Evolutionary conservation across 2,329 filamentous ascomycete species (phyloP).

Genomic region (Bipolaris sorokiniana): DNA sequence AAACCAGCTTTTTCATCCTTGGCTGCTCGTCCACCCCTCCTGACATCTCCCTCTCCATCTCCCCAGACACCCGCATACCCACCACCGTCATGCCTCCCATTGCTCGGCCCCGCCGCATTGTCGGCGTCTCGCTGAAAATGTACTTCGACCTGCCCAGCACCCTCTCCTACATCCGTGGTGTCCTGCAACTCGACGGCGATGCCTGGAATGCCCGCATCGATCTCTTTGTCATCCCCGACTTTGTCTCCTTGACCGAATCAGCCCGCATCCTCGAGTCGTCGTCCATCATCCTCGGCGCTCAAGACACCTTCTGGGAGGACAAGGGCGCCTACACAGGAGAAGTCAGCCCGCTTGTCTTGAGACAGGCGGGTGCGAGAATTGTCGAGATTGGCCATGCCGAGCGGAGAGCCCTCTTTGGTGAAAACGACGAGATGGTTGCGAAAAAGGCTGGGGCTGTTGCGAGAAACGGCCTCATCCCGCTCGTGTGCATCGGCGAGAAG

Average conservation of each 20-base stretch:
- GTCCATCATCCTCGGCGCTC: slow-evolving; percentile 71
- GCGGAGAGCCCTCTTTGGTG: slow-evolving; percentile 71
- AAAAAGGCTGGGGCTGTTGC: slow-evolving; percentile 73
- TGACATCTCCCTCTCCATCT: neutral
- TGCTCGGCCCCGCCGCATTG: slow-evolving; percentile 63
- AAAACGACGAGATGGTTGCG: slow-evolving; percentile 72
- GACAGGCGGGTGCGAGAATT: slow-evolving; percentile 70
- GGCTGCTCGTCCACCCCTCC: neutral
- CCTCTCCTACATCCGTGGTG: slow-evolving; percentile 53
- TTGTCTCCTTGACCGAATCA: slow-evolving; percentile 67
- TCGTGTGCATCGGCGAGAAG: slow-evolving; percentile 81
- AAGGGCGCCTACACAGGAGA: slow-evolving; percentile 78
- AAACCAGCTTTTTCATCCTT: neutral
- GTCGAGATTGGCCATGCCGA: slow-evolving; percentile 85
- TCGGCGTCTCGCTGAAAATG: slow-evolving; percentile 79
- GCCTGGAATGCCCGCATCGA: slow-evolving; percentile 63
- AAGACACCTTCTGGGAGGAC: slow-evolving; percentile 75
- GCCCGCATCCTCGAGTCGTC: slow-evolving; percentile 58
- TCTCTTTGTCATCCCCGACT: slow-evolving; percentile 80
- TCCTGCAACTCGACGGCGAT: slow-evolving; percentile 58
- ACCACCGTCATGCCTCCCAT: slow-evolving; percentile 37
- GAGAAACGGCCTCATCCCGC: slow-evolving; percentile 72
- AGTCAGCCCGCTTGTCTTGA: slow-evolving; percentile 71
- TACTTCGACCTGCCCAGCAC: slow-evolving; percentile 76
- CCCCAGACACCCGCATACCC: neutral